These are phyloP conservation scores for Sordariomycetes sp. DNA, from an alignment of 2,329 filamentous ascomycete species.

Conservation along the genomic window DNA sequence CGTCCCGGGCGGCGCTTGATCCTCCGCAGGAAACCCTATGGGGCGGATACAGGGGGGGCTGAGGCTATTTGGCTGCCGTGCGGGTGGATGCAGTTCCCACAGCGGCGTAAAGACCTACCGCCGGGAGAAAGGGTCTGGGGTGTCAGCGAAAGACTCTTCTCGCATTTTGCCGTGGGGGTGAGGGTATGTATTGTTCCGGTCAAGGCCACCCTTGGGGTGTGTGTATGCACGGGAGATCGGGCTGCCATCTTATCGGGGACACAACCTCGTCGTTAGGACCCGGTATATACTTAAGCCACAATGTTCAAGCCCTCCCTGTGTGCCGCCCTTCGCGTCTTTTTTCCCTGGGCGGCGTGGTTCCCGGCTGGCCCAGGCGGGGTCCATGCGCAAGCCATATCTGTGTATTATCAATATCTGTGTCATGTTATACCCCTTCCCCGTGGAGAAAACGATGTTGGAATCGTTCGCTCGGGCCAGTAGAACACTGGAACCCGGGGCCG, in stretches of 20 bases:
- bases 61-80: background rate
- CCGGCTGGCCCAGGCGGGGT: background rate
- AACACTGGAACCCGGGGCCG: background rate
- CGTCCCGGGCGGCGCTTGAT: constrained; percentile 1
- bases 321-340: background rate
- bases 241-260: background rate
- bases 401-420: background rate
- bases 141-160: background rate
- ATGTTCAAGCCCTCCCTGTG: background rate
- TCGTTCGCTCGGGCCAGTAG: background rate
- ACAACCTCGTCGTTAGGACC: background rate
- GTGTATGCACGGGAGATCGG: background rate
- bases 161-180: background rate
- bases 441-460: background rate
- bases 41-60: background rate
- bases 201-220: background rate
- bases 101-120: background rate
- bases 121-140: background rate
- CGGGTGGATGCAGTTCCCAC: background rate
- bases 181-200: background rate
- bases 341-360: constrained; percentile 1
- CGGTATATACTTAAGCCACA: constrained; percentile 5
- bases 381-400: background rate
- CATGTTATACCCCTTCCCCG: background rate
- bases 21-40: background rate